A percentile compares a stretch with the other conserved stretches of the same genome.
Conservation (phyloP, 2,329 filamentous ascomycete genomes). For the Mariannaea elegans region DNA sequence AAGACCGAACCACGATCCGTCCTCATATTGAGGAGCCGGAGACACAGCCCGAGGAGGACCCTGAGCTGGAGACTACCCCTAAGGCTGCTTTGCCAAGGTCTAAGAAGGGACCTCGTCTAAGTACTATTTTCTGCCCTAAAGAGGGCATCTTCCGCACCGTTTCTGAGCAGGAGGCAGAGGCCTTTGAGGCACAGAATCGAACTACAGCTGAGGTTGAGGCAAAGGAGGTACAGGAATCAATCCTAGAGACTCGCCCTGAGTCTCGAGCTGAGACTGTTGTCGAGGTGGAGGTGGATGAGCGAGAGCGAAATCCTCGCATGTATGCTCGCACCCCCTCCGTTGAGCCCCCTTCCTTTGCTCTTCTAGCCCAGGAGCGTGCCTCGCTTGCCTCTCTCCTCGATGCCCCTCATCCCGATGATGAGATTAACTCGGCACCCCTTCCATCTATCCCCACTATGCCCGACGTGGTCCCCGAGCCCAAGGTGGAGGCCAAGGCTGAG, state of each 20-base stretch:
- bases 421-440: constrained; percentile 45
- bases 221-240: not conserved
- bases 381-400: constrained; percentile 70
- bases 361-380: constrained; percentile 61
- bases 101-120: constrained; percentile 55
- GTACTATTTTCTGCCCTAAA: constrained; percentile 67
- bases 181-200: constrained; percentile 48
- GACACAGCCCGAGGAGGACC: constrained; percentile 3
- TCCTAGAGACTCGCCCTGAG: constrained; percentile 8
- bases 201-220: constrained; percentile 25
- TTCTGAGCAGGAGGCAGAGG: constrained; percentile 61
- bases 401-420: constrained; percentile 54
- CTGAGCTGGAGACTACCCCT: constrained; percentile 28
- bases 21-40: constrained; percentile 33
- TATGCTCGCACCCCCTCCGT: constrained; percentile 69
- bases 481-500: constrained; percentile 22
- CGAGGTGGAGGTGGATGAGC: constrained; percentile 42
- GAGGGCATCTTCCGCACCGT: constrained; percentile 71
- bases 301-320: constrained; percentile 47
- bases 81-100: constrained; percentile 37
- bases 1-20: constrained; percentile 25
- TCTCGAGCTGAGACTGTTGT: constrained; percentile 19
- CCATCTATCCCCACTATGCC: constrained; percentile 51
- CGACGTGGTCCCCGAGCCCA: constrained; percentile 27
- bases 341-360: constrained; percentile 68